Conservation (phyloP, 805 yeast species). For the Torulaspora maleeae region DNA sequence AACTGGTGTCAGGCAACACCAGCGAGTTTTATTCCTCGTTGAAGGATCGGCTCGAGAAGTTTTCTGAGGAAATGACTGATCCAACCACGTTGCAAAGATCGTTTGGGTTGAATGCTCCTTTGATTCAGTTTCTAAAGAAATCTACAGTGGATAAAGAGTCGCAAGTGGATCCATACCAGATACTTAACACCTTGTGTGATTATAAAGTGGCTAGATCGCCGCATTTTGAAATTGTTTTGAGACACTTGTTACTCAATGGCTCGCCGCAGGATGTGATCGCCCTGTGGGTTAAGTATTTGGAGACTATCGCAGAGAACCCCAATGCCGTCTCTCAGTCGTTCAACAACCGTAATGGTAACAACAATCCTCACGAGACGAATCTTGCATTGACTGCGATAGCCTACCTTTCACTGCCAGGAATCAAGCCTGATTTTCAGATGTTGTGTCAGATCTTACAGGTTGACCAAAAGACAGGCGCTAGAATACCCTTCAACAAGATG, state of each 20-base stretch:
- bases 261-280: conserved; percentile 30
- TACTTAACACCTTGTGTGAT: conserved; percentile 25
- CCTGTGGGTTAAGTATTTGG: conserved; percentile 32
- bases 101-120: conserved; percentile 20
- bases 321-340: conserved; percentile 7
- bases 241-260: conserved; percentile 17
- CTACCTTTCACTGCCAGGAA: conserved; percentile 24
- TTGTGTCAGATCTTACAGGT: conserved; percentile 26
- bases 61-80: conserved; percentile 13
- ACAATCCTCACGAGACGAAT: conserved; percentile 21
- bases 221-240: conserved; percentile 29
- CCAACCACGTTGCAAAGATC: conserved; percentile 18
- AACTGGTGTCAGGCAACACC: conserved; percentile 9
- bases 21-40: conserved; percentile 12
- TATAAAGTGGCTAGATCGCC: conserved; percentile 28
- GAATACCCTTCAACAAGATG: conserved; percentile 15
- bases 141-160: conserved; percentile 14
- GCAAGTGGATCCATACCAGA: conserved; percentile 25
- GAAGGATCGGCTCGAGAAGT: conserved; percentile 12
- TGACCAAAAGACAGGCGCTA: conserved; percentile 10
- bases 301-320: conserved; percentile 18
- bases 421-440: conserved; percentile 19
- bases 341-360: conserved; percentile 10
- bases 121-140: conserved; percentile 15
- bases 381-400: conserved; percentile 25